Percentiles rank a stretch among this genome's conserved stretches.
phyloP scores from a whole-genome alignment of 2,329 filamentous ascomycete species.

The Ceratocystis colombiana region DNA sequence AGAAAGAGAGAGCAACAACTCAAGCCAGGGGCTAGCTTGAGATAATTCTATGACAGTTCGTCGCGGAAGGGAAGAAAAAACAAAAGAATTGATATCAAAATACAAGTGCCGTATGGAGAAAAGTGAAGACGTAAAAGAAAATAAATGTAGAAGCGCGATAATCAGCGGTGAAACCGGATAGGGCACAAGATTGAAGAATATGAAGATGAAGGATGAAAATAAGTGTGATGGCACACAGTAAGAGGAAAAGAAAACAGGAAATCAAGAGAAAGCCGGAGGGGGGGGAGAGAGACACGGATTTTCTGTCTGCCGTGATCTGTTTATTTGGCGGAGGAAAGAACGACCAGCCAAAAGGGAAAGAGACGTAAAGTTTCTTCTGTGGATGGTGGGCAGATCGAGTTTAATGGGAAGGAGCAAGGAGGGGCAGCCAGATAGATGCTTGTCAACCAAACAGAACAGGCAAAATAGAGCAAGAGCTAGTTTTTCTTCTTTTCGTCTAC shows the following conservation, averaged over 20 bases:
- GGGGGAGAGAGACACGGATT: not conserved
- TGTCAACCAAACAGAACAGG: not conserved
- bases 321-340: slow-evolving; percentile 9
- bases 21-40: not conserved
- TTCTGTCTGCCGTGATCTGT: slow-evolving; percentile 6
- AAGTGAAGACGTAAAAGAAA: not conserved
- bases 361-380: not conserved
- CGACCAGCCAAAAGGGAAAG: not conserved
- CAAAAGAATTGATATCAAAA: slow-evolving; percentile 16
- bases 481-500: not conserved
- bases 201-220: not conserved
- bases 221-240: not conserved
- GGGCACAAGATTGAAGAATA: not conserved
- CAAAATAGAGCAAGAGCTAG: not conserved
- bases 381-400: not conserved
- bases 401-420: slow-evolving; percentile 15
- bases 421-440: not conserved
- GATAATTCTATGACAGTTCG: slow-evolving; percentile 20
- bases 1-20: not conserved
- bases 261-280: slow-evolving; percentile 4
- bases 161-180: slow-evolving; percentile 3
- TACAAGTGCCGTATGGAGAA: slow-evolving; percentile 12
- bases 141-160: slow-evolving; percentile 6
- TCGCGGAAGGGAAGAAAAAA: slow-evolving; percentile 17
- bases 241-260: slow-evolving; percentile 5